Evolutionary conservation across 495 filamentous ascomycete species (phyloP), one percentile per base, ranked within the genome.

Genomic region (Haplographium delicatum): DNA sequence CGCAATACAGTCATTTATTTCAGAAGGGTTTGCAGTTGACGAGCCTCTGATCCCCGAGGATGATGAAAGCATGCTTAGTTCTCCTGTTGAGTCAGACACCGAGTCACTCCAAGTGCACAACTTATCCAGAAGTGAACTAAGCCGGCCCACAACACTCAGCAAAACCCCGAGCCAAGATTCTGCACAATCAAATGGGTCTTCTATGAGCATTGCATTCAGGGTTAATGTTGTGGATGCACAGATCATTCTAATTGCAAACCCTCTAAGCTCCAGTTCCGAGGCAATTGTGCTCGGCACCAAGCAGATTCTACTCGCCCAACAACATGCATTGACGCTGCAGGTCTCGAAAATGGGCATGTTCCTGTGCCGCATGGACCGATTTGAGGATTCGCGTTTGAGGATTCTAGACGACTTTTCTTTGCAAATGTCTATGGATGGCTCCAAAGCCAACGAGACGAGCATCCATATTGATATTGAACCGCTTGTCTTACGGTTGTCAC

Each of bases 341-440:
- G 78, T 97, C 7, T 86, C 86, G 28, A 81, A 96, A 60, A 82
- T 96, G 38, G 94, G 93, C 48, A 97, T 98, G 91, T 98, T 96
- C 67, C 72, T 98, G 28, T 98, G 93, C 63, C 87, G 93, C 23
- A 97, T 98, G 94, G 93, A 98, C 62, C 85, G 86, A 53, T 89
- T 89, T 56, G 87, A 91, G 44, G 84, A 75, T 5, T 84, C 73
- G 51, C 76, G 82, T 43, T 73, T 91, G 26, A 83, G 94, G 19
- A 95, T 98, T 56, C 75, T 98, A 19, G 93, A 98, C 62, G 89
- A 97, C 62, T 97, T 97, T 66, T 95, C 89, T 6, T 63, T 97
- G 25, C 85, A 90, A 53, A 74, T 95, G 56, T 91, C 90, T 2
- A 79, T 96, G 73, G 90, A 97, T 60, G 93, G 81, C 27, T 84